Percentiles rank a stretch among this genome's conserved stretches.
phyloP scores from a whole-genome alignment of 2,329 filamentous ascomycete species.

The Aspergillus alliaceus region DNA sequence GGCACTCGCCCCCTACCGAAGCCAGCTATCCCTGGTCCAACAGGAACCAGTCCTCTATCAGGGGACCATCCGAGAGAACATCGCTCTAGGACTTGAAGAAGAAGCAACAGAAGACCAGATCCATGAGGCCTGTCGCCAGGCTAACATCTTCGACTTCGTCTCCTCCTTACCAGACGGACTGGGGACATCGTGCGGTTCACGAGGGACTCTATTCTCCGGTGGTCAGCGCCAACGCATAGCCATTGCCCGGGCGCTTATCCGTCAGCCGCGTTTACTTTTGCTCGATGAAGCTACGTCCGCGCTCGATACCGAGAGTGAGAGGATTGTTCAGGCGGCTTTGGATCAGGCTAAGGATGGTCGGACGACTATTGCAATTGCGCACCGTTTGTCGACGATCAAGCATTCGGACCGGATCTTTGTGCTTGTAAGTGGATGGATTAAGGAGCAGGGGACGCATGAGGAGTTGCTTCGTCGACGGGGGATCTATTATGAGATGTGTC shows the following conservation, averaged over 20 bases:
- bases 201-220: constrained; percentile 38
- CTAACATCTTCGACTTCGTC: constrained; percentile 41
- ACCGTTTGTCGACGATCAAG: constrained; percentile 40
- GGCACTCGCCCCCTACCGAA: constrained; percentile 63
- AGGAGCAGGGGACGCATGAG: constrained; percentile 42
- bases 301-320: constrained; percentile 40
- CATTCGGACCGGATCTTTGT: constrained; percentile 30
- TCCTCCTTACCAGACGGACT: constrained; percentile 39
- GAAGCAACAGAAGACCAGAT: constrained; percentile 30
- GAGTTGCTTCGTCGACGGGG: constrained; percentile 33
- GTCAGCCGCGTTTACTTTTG: constrained; percentile 39
- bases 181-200: constrained; percentile 33
- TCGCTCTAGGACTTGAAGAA: constrained; percentile 54
- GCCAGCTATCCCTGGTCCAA: constrained; percentile 68
- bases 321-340: constrained; percentile 21
- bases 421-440: constrained; percentile 39
- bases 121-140: constrained; percentile 31
- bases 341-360: constrained; percentile 16
- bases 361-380: constrained; percentile 39
- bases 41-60: constrained; percentile 74
- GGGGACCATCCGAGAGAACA: constrained; percentile 68
- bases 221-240: constrained; percentile 46
- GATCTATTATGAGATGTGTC: constrained; percentile 5
- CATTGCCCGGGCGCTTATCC: constrained; percentile 44
- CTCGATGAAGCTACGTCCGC: constrained; percentile 47